Evolutionary conservation across 176 grass and related monocot species (phyloP), one percentile per base, ranked within the genome.

Genomic region (Stipa capillata): DNA sequence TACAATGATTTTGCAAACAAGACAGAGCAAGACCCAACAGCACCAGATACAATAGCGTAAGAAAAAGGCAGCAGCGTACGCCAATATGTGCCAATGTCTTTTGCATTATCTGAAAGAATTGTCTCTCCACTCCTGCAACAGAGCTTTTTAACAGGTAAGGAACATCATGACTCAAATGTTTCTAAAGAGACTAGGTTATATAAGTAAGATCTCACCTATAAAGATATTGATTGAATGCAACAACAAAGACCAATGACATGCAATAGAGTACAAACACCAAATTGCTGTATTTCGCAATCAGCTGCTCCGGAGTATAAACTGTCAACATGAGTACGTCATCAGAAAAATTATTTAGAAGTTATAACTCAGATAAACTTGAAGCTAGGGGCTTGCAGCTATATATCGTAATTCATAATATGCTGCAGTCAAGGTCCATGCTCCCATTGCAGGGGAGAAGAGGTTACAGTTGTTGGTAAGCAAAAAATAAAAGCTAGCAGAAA

Each of bases 1-100:
- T 95, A 98, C 96, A 98, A 74, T 74, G 90, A 98, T 82, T 98
- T 98, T 47, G 92, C 96, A 91, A 98, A 98, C 78, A 98, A 87
- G 64, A 98, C 96, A 8, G 92, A 98, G 81, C 96, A 98, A 76
- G 96, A 98, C 62, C 96, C 96, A 64, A 98, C 61, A 61, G 96
- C 92, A 82, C 92, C 96, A 81, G 96, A 98, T 76, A 98, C 96
- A 49, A 85, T 72, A 65, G 96, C 96, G 81, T 98, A 98, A 28
- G 96, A 98, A 93, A 98, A 98, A 74, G 96, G 96, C 32, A 98
- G 76, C 75, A 98, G 27, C 50, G 90, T 93, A 60, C 79, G 77
- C 96, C 96, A 91, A 88, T 94, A 81, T 59, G 90, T 40, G 61
- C 81, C 71, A 57, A 69, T 80, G 20, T 91, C 84, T 83, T 91